Conservation (phyloP, 1,139 yeast species). For the Blastobotrys proliferans region DNA sequence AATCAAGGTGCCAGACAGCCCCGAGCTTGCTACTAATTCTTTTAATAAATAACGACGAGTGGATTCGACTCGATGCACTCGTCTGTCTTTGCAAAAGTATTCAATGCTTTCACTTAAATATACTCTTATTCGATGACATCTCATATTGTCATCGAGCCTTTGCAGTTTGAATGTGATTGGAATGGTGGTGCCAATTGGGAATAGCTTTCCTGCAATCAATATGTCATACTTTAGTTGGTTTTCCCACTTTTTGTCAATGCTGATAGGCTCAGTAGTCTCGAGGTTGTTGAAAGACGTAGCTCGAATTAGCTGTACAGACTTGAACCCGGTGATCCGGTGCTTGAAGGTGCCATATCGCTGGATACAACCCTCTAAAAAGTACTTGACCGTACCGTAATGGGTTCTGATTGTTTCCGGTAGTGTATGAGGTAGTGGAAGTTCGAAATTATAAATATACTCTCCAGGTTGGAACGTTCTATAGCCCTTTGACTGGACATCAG, state of each 20-base stretch:
- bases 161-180: conserved; percentile 82
- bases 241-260: conserved; percentile 90
- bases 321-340: conserved; percentile 59
- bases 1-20: conserved; percentile 36
- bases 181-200: conserved; percentile 74
- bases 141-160: conserved; percentile 75
- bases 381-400: conserved; percentile 75
- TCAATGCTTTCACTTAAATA: conserved; percentile 86
- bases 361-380: conserved; percentile 62
- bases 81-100: conserved; percentile 78
- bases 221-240: conserved; percentile 86
- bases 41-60: conserved; percentile 69
- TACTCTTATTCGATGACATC: conserved; percentile 78
- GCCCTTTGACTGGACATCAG: conserved; percentile 29
- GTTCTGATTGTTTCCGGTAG: conserved; percentile 77
- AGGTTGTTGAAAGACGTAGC: conserved; percentile 72
- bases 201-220: conserved; percentile 79
- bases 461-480: conserved; percentile 63
- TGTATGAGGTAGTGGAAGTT: conserved; percentile 77
- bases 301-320: conserved; percentile 66
- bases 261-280: conserved; percentile 91
- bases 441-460: conserved; percentile 87
- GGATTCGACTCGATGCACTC: conserved; percentile 91
- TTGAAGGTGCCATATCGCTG: conserved; percentile 84
- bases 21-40: conserved; percentile 70